Percentiles rank a stretch among this genome's conserved stretches.
These are phyloP conservation scores for Candida sanyaensis DNA, from an alignment of 1,139 yeast genomes.

Conservation along the genomic window DNA sequence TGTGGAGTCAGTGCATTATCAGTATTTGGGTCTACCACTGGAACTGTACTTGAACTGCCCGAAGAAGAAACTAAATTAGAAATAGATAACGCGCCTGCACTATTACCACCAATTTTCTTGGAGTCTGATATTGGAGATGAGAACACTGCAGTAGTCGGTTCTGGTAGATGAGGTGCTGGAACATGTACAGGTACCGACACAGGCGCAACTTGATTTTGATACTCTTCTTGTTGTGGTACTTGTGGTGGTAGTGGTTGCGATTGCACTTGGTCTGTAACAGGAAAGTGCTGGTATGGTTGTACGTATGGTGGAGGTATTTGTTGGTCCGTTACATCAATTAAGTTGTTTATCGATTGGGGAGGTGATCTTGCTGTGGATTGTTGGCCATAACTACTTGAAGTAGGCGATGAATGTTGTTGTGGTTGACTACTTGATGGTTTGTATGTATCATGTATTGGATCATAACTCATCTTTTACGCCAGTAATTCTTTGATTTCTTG, in stretches of 20 bases:
- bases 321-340: not conserved
- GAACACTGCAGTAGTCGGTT: not conserved
- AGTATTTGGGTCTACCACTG: slow-evolving; percentile 7
- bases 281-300: not conserved
- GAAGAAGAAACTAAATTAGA: slow-evolving; percentile 13
- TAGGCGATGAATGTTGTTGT: slow-evolving; percentile 1
- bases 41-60: not conserved
- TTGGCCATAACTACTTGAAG: not conserved
- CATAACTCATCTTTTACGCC: slow-evolving; percentile 27
- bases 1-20: slow-evolving; percentile 8
- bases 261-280: not conserved
- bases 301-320: not conserved
- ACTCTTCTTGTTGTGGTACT: not conserved
- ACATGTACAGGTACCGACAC: not conserved
- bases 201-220: not conserved
- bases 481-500: not conserved
- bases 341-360: slow-evolving; percentile 7
- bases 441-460: slow-evolving; percentile 33
- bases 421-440: slow-evolving; percentile 11
- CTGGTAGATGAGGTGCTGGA: not conserved
- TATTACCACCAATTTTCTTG: not conserved
- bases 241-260: not conserved
- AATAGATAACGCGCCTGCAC: slow-evolving; percentile 14
- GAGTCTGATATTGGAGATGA: not conserved
- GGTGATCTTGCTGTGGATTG: slow-evolving; percentile 6